These are phyloP conservation scores for Colletotrichum sidae DNA, from an alignment of 2,329 filamentous ascomycete species.

Conservation along the genomic window DNA sequence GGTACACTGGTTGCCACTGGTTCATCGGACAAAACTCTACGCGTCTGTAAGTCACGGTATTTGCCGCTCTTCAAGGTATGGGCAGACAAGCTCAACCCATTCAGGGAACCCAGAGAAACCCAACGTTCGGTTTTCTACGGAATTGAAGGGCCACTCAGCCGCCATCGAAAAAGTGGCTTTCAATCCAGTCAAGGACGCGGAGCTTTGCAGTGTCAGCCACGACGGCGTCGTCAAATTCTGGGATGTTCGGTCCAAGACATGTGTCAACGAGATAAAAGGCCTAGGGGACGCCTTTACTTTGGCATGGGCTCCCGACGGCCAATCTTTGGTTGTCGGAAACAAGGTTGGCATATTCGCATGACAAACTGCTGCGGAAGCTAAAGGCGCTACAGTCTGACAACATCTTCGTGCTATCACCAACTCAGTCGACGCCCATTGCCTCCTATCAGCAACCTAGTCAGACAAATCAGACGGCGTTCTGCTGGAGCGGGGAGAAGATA, in stretches of 20 bases:
- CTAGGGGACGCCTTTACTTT: conserved; percentile 77
- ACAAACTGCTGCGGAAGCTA: not conserved
- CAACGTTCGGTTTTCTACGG: conserved; percentile 79
- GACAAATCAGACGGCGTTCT: conserved; percentile 80
- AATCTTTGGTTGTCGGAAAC: conserved; percentile 77
- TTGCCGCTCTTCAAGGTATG: not conserved
- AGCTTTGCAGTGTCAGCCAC: conserved; percentile 79
- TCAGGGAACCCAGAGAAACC: conserved; percentile 81
- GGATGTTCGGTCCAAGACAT: conserved; percentile 80
- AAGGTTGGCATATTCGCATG: conserved; percentile 62
- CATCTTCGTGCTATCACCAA: conserved; percentile 72
- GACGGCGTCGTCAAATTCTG: conserved; percentile 83
- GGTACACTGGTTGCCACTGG: conserved; percentile 89
- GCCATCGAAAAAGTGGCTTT: conserved; percentile 82
- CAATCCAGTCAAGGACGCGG: conserved; percentile 80
- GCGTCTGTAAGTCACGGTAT: conserved; percentile 71
- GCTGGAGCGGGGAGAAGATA: conserved; percentile 77
- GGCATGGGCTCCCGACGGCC: conserved; percentile 79
- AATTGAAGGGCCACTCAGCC: conserved; percentile 75
- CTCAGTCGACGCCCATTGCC: conserved; percentile 65
- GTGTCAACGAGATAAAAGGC: conserved; percentile 75
- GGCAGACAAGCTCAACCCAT: conserved; percentile 7
- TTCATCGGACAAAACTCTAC: conserved; percentile 74
- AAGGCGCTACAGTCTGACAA: conserved; percentile 65
- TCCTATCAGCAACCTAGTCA: conserved; percentile 71